phyloP scores from a whole-genome alignment of 257 asterid species.

The Gardenia jasminoides region DNA sequence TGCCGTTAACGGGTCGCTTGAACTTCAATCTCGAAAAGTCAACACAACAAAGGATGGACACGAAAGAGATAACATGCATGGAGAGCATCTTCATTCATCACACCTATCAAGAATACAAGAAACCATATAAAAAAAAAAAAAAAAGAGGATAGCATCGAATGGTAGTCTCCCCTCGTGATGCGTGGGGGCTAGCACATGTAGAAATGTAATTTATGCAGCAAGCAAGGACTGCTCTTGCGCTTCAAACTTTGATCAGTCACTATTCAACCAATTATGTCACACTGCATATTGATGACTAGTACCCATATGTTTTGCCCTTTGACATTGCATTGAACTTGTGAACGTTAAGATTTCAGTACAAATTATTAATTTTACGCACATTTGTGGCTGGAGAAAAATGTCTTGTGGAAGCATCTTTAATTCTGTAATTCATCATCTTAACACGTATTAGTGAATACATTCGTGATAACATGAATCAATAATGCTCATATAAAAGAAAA shows the following conservation, averaged over 20 bases:
- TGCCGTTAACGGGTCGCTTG: background rate
- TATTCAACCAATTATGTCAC: too few species aligned
- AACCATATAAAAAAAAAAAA: too few species aligned
- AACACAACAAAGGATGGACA: background rate
- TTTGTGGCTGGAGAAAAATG: too few species aligned
- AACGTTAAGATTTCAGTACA: too few species aligned
- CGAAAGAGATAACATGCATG: background rate
- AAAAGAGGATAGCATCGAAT: background rate
- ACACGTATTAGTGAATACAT: too few species aligned
- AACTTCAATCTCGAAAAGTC: background rate
- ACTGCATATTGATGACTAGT: background rate
- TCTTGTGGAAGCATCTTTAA: too few species aligned
- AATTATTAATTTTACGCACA: background rate
- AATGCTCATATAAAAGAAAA: too few species aligned
- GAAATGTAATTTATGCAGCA: background rate
- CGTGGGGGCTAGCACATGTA: background rate
- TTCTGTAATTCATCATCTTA: too few species aligned
- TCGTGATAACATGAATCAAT: too few species aligned
- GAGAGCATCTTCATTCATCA: slow-evolving; percentile 13
- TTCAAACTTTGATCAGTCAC: background rate
- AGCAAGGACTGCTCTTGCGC: background rate
- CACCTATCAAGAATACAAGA: slow-evolving; percentile 8
- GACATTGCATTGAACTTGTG: background rate
- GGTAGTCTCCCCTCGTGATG: slow-evolving; percentile 4
- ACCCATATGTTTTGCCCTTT: background rate